Base-by-base conservation (phyloP, 1,284 basidiomycete species). In the Tilletia setariae region DNA sequence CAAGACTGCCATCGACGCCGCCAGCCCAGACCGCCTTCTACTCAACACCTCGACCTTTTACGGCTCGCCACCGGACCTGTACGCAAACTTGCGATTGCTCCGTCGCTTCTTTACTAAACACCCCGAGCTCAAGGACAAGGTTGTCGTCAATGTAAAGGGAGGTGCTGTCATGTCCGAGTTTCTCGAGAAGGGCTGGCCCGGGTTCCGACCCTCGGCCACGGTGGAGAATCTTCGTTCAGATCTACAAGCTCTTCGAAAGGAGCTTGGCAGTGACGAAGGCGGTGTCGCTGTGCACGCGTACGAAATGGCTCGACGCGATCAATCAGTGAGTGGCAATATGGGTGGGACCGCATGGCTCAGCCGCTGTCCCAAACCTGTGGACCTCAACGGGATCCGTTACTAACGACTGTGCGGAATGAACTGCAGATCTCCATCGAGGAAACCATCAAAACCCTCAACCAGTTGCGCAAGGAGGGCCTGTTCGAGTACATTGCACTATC, bases 71-170 rank as follows among this genome's bases (percentile, higher is more conserved):
- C 21, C 19, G 1, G 71, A 83, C 15, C 73, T 76, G 0, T 77
- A 83, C 9, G 83, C 78, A 25, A 86, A 86, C 74, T 79, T 86
- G 0, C 82, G 85, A 70, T 76, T 86, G 4, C 64, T 87, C 25
- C 76, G 84, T 2, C 82, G 85, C 23, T 86, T 86, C 76, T 86
- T 85, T 72, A 83, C 84, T 23, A 84, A 84, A 64, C 86, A 88
- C 76, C 88, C 88, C 0, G 85, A 86, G 65, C 86, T 87, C 76
- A 84, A 83, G 11, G 85, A 86, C 42, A 86, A 84, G 76, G 83
- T 86, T 15, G 84, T 86, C 69, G 80, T 89, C 23, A 86, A 82
- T n/a, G 77, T 85, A 68, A 84, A 87, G 83, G 87, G 87, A 9
- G 86, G 86, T 4, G 46, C 78, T 1, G 67, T 75, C 16, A 66